These are phyloP conservation scores for Komagataella pseudopastoris DNA, from an alignment of 805 yeast genomes.

Conservation along the genomic window DNA sequence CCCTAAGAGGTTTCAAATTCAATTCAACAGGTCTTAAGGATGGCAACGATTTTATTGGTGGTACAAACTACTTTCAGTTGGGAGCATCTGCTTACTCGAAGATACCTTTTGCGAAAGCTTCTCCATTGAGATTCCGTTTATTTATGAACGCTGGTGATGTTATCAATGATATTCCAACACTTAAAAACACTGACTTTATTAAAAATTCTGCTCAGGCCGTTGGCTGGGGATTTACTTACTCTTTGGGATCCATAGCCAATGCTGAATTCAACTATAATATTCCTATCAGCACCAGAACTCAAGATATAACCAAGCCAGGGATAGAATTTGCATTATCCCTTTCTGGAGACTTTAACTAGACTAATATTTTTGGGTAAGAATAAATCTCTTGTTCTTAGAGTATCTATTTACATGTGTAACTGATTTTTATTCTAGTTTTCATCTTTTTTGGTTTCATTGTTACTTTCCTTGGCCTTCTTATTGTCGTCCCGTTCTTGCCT, in stretches of 20 bases:
- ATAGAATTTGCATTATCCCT: constrained; percentile 15
- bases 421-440: background rate
- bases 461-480: background rate
- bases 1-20: constrained; percentile 54
- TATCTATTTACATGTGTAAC: background rate
- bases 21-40: constrained; percentile 58
- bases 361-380: background rate
- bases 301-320: constrained; percentile 46
- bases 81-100: constrained; percentile 48
- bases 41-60: constrained; percentile 48
- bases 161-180: constrained; percentile 10
- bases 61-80: constrained; percentile 40
- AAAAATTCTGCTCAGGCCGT: constrained; percentile 33
- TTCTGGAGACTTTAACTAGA: background rate
- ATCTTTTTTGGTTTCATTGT: background rate
- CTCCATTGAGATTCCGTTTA: constrained; percentile 48
- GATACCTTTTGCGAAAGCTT: constrained; percentile 37
- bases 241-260: constrained; percentile 46
- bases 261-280: constrained; percentile 53
- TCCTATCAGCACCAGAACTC: constrained; percentile 39
- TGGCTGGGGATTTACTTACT: constrained; percentile 50
- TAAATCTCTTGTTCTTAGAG: constrained; percentile 11
- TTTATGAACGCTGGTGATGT: constrained; percentile 58
- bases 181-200: constrained; percentile 8
- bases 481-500: constrained; percentile 1